These are phyloP conservation scores for Selenicereus undatus DNA, from an alignment of 148 eudicot species.

Conservation along the genomic window DNA sequence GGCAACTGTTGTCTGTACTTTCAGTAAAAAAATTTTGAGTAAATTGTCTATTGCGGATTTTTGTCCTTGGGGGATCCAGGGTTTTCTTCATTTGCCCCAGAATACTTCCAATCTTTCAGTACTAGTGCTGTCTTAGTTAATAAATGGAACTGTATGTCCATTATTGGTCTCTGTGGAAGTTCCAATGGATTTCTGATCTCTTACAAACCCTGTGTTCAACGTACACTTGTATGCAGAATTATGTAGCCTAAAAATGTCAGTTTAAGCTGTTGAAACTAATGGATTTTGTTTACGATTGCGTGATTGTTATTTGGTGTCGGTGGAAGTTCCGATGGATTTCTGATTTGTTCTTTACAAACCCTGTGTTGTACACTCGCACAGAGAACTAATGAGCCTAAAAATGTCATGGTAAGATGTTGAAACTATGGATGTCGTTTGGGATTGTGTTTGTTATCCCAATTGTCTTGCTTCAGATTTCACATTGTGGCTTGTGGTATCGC, in stretches of 20 bases:
- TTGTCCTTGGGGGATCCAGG: constrained; percentile 13
- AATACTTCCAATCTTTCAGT: not conserved
- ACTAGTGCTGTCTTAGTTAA: not conserved
- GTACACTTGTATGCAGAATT: too few species aligned
- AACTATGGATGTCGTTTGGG: too few species aligned
- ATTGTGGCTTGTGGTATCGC: too few species aligned
- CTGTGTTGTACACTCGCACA: too few species aligned
- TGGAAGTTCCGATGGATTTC: too few species aligned
- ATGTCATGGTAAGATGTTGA: too few species aligned
- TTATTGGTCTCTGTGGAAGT: not conserved
- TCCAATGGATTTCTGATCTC: constrained; percentile 1
- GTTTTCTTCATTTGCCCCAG: not conserved
- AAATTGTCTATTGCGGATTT: constrained; percentile 20
- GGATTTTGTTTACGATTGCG: not conserved
- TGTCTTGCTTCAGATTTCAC: too few species aligned
- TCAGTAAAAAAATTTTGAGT: constrained; percentile 11
- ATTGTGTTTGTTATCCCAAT: too few species aligned
- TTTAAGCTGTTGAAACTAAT: not conserved
- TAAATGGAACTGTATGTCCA: not conserved
- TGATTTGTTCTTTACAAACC: too few species aligned
- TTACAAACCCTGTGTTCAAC: not conserved
- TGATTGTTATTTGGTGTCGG: too few species aligned
- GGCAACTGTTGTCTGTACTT: constrained; percentile 23
- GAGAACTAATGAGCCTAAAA: too few species aligned
- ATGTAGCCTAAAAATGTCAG: not conserved